Base-by-base conservation (phyloP, 768 basidiomycete genomes). In the Phylloporus scabripes region DNA sequence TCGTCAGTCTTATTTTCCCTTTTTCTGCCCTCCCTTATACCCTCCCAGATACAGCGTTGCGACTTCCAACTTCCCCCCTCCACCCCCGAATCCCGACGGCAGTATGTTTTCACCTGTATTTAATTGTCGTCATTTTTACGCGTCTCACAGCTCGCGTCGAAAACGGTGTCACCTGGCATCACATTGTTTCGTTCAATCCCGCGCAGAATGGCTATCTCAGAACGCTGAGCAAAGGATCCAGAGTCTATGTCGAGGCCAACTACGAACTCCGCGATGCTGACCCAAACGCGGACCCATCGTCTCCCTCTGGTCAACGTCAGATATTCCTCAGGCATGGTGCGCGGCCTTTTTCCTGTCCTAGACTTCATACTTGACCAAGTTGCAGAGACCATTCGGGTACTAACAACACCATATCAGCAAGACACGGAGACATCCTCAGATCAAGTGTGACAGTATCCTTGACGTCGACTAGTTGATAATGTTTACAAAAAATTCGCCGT, bases 281-380 rank as follows among this genome's bases (percentile, higher is more conserved):
- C 34, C 66, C 75, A 6, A 74, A 70, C 33, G 79, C 86, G 11
- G 86, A 89, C 45, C 74, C 86, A 2, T 68, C 75, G 43, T 79
- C 85, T 1, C 78, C 83, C 26, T 74, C 81, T 47, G 85, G 82
- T 1, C 88, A 90, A 61, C 82, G 87, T 28, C 88, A 91, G 64
- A 85, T 92, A 47, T 85, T 90, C 68, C 74, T 92, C 34, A 74
- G 79, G 61, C 90, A 92, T 54, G 88, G 91, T 88, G 52, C 34
- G 78, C 53, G 11, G 2, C 29, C 31, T 20, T 5, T 40, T 5
- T 23, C 15, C 18, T 10, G 1, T 24, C 10, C 26, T 26, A 28
- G 45, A 3, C 7, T 49, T 42, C 7, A 3, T n/a, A 15, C 55
- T 61, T 26, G 61, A 42, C 12, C 18, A 32, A 15, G 29, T n/a